Evolutionary conservation across 495 filamentous ascomycete species (phyloP).

Genomic region (Penicillium subrubescens): DNA sequence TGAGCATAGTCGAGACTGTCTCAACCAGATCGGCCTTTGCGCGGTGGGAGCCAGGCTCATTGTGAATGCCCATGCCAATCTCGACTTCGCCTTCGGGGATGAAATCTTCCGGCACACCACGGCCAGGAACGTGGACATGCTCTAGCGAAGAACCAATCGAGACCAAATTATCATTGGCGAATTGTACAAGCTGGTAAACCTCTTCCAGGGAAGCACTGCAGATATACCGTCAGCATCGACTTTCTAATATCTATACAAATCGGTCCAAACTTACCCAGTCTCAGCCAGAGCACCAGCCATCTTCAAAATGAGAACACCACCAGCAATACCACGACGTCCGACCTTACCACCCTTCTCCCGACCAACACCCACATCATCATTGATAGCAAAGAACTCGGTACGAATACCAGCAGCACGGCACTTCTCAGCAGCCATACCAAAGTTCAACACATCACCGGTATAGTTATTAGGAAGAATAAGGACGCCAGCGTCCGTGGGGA

Average conservation of each 20-base stretch:
- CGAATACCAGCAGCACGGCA: slow-evolving; percentile 76
- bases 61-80: slow-evolving; percentile 98
- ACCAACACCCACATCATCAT: slow-evolving; percentile 95
- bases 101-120: slow-evolving; percentile 55
- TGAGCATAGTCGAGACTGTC: slow-evolving; percentile 77
- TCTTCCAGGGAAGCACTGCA: slow-evolving; percentile 58
- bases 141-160: slow-evolving; percentile 83
- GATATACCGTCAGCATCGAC: background rate
- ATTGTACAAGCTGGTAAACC: slow-evolving; percentile 68
- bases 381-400: slow-evolving; percentile 92
- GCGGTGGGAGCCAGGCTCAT: slow-evolving; percentile 83
- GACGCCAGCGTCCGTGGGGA: slow-evolving; percentile 71
- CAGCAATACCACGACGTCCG: slow-evolving; percentile 86
- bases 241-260: background rate
- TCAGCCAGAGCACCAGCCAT: slow-evolving; percentile 84
- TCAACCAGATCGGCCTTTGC: slow-evolving; percentile 65
- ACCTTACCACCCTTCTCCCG: slow-evolving; percentile 83
- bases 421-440: slow-evolving; percentile 93
- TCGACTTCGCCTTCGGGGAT: slow-evolving; percentile 77
- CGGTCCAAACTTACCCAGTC: slow-evolving; percentile 51
- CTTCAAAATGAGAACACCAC: slow-evolving; percentile 88
- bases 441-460: slow-evolving; percentile 84
- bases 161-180: slow-evolving; percentile 75
- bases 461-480: slow-evolving; percentile 71
- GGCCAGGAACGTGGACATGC: slow-evolving; percentile 91